Percentiles rank a stretch among this genome's conserved stretches.
Conservation (phyloP, 345 rosid genomes). For the Eucalyptus polyanthemos region DNA sequence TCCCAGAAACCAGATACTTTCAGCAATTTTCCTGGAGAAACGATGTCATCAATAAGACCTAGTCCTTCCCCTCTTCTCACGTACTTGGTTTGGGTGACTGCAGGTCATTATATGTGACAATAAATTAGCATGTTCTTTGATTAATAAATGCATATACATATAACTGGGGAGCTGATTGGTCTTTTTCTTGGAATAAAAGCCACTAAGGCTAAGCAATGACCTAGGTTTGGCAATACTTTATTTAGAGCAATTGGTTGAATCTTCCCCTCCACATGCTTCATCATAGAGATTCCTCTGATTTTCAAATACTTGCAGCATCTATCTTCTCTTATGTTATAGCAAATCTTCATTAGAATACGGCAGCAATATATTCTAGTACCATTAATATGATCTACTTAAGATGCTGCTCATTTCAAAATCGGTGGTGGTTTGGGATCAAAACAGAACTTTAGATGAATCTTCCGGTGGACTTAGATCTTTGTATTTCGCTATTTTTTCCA, state of each 20-base stretch:
- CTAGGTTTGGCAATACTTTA: background rate
- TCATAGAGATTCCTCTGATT: background rate
- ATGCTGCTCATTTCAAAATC: background rate
- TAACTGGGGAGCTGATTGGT: background rate
- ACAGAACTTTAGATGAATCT: background rate
- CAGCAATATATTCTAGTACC: background rate
- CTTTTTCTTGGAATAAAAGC: background rate
- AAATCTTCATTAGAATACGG: background rate
- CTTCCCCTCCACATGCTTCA: background rate
- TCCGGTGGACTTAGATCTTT: background rate
- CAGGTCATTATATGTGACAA: background rate
- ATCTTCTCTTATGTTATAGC: background rate
- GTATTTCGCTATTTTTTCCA: background rate
- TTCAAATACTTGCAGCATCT: background rate
- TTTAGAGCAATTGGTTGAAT: background rate
- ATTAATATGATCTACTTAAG: background rate
- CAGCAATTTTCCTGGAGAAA: conserved; percentile 61
- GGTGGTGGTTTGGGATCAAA: background rate
- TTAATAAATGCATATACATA: background rate
- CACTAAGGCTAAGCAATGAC: background rate
- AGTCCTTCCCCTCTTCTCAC: conserved; percentile 77
- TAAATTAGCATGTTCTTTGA: background rate
- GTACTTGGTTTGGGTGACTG: conserved; percentile 72
- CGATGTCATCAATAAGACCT: conserved; percentile 74
- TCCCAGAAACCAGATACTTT: conserved; percentile 71